Percentiles rank a stretch among this genome's conserved stretches.
These are phyloP conservation scores for Nyctanthes arbortristis DNA, from an alignment of 257 asterid genomes.

Conservation along the genomic window DNA sequence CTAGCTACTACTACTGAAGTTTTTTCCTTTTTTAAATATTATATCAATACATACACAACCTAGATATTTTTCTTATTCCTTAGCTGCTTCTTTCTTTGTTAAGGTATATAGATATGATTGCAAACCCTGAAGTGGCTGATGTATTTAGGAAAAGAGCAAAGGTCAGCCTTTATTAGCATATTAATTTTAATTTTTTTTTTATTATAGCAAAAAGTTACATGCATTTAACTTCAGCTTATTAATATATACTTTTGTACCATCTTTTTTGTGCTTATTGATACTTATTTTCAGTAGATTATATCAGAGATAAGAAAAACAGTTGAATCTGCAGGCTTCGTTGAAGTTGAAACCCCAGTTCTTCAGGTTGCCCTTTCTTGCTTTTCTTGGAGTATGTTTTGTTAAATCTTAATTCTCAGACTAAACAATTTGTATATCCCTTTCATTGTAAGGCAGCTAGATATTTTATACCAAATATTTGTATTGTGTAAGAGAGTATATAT, in stretches of 20 bases:
- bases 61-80: conserved; percentile 8
- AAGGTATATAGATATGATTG: conserved; percentile 98
- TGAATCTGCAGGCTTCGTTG: conserved; percentile 89
- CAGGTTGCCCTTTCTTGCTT: conserved; percentile 61
- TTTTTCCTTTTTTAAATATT: neutral
- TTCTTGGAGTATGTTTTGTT: neutral
- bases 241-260: conserved; percentile 6
- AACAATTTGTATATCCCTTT: neutral
- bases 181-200: neutral
- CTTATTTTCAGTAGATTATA: conserved; percentile 69
- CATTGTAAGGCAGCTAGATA: neutral
- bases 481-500: neutral
- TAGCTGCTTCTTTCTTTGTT: conserved; percentile 8
- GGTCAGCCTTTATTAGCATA: conserved; percentile 43
- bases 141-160: conserved; percentile 87
- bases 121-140: conserved; percentile 93
- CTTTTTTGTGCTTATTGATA: conserved; percentile 34
- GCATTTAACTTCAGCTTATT: neutral
- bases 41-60: conserved; percentile 8
- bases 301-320: conserved; percentile 91
- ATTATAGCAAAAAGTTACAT: neutral
- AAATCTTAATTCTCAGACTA: neutral
- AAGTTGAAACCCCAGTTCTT: conserved; percentile 97
- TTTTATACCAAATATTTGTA: neutral
- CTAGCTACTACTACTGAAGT: neutral